Percentiles rank a stretch among this genome's conserved stretches.
phyloP scores from a whole-genome alignment of 345 rosid genomes.

The Populus deltoides region DNA sequence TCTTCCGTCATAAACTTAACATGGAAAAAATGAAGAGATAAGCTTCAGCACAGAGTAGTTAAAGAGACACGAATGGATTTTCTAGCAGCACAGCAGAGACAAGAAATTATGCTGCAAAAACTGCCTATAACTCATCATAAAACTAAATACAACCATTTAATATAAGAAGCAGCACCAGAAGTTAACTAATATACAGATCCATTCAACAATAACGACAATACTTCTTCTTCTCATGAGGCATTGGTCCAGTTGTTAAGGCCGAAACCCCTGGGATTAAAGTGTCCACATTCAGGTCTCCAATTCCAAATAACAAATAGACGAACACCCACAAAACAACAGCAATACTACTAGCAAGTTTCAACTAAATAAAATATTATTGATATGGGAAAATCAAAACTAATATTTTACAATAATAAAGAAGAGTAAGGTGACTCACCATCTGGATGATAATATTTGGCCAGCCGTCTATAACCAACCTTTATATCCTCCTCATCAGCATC shows the following conservation, averaged over 20 bases:
- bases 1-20: constrained; percentile 81
- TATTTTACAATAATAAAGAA: background rate
- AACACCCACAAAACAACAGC: no score
- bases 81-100: constrained; percentile 3
- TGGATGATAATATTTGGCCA: constrained; percentile 93
- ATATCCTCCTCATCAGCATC: constrained; percentile 84
- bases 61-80: background rate
- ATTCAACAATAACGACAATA: background rate
- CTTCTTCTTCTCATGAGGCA: no score
- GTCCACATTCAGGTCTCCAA: no score
- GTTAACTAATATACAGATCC: background rate
- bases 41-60: constrained; percentile 2
- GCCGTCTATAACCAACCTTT: constrained; percentile 76
- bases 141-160: background rate
- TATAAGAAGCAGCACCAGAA: background rate
- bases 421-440: constrained; percentile 59
- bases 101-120: background rate
- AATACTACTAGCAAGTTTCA: no score
- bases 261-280: no score
- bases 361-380: background rate
- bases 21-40: constrained; percentile 15
- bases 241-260: no score
- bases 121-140: background rate
- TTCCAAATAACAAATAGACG: no score
- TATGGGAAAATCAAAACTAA: no score